These are phyloP conservation scores for Spizellomyces sp. DNA, from an alignment of 192 early-diverging fungal species.

Conservation along the genomic window DNA sequence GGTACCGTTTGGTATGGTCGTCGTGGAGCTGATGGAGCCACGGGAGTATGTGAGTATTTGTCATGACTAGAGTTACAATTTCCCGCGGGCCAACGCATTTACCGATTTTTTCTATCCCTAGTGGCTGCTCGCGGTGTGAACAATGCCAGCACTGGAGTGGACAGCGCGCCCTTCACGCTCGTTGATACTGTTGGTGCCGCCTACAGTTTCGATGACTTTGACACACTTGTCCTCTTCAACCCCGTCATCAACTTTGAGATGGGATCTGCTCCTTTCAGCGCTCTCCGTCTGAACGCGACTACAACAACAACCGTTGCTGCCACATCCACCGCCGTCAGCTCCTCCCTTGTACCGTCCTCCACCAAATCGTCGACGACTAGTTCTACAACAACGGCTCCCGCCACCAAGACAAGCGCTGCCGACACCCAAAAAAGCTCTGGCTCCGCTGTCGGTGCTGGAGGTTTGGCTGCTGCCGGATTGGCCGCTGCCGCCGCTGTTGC, in stretches of 20 bases:
- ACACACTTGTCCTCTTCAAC: constrained; percentile 19
- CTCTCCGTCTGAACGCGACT: neutral
- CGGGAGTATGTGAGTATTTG: constrained; percentile 1
- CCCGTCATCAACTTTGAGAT: neutral
- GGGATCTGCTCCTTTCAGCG: neutral
- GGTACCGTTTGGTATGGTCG: constrained; percentile 19
- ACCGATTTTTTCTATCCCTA: too few species aligned
- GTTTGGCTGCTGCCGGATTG: constrained; percentile 3
- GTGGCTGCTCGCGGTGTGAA: neutral
- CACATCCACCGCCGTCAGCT: neutral
- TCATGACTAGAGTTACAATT: too few species aligned
- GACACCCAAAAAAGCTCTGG: neutral
- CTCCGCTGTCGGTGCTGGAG: neutral
- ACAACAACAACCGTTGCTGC: neutral
- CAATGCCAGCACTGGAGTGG: neutral
- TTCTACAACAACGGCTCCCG: neutral
- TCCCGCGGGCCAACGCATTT: too few species aligned
- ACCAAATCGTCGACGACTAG: neutral
- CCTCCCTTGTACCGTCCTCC: neutral
- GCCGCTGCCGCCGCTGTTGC: constrained; percentile 2
- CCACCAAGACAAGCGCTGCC: neutral
- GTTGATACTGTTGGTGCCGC: neutral
- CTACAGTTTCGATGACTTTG: constrained; percentile 15
- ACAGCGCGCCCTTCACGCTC: neutral
- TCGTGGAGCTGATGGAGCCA: neutral